Evolutionary conservation across 345 rosid genomes (phyloP).

Genomic region (Raphanus raphanistrum): DNA sequence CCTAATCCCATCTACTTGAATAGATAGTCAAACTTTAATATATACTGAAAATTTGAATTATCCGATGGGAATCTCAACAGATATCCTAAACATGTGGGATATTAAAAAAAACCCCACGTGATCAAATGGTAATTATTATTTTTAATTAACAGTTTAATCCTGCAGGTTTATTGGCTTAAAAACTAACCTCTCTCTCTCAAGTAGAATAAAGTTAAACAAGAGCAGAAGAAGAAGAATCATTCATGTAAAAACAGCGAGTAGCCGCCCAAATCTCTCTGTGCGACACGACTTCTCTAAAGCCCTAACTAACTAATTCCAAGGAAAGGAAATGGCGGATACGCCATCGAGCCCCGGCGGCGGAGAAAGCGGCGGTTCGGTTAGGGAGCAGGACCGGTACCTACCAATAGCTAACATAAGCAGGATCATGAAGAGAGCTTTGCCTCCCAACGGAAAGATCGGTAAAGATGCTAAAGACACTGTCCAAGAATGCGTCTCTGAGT

Average conservation of each 20-base stretch:
- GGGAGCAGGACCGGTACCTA: slow-evolving; percentile 65
- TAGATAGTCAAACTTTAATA: too few species aligned
- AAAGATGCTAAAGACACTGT: slow-evolving; percentile 71
- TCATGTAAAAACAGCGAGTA: background rate
- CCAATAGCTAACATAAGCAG: slow-evolving; percentile 67
- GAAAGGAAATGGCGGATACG: slow-evolving; percentile 50
- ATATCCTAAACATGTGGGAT: too few species aligned
- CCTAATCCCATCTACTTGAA: too few species aligned
- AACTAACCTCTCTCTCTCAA: too few species aligned
- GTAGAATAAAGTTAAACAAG: too few species aligned
- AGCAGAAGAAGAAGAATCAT: too few species aligned
- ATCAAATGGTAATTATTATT: too few species aligned
- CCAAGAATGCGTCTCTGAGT: slow-evolving; percentile 74
- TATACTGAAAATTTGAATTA: too few species aligned
- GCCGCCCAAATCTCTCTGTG: background rate
- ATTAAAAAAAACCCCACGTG: too few species aligned
- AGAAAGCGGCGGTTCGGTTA: slow-evolving; percentile 58
- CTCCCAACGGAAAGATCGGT: slow-evolving; percentile 63
- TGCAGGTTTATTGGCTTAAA: too few species aligned
- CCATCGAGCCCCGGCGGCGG: slow-evolving; percentile 62
- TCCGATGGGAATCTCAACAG: too few species aligned
- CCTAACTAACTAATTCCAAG: background rate
- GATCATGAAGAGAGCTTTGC: slow-evolving; percentile 72
- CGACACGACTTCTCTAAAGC: background rate
- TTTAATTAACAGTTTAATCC: too few species aligned